Evolutionary conservation across 2,329 filamentous ascomycete genomes (phyloP).

Genomic region (Penicillium sp.): DNA sequence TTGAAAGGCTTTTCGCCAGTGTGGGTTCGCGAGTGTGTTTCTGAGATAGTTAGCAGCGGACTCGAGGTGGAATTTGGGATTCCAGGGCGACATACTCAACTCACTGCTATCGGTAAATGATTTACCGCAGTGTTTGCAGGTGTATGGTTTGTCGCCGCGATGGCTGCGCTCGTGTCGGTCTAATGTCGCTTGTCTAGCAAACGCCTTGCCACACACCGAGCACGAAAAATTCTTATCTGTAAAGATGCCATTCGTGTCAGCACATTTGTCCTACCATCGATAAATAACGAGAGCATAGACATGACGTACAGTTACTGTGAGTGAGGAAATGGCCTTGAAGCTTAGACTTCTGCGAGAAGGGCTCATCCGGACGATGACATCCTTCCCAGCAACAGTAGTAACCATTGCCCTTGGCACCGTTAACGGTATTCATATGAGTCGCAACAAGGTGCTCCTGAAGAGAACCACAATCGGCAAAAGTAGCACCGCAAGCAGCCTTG

Average conservation of each 20-base stretch:
- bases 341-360: conserved; percentile 46
- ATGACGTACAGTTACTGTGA: conserved; percentile 41
- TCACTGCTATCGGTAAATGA: conserved; percentile 45
- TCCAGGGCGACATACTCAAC: conserved; percentile 32
- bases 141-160: conserved; percentile 44
- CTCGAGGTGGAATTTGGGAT: background rate
- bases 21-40: conserved; percentile 44
- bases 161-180: conserved; percentile 45
- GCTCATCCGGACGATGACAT: conserved; percentile 41
- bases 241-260: conserved; percentile 1
- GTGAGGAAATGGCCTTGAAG: conserved; percentile 45
- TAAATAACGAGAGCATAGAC: background rate
- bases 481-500: conserved; percentile 32
- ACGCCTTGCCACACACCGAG: conserved; percentile 40
- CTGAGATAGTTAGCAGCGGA: conserved; percentile 26
- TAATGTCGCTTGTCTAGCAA: conserved; percentile 43
- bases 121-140: conserved; percentile 40
- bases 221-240: conserved; percentile 43
- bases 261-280: background rate
- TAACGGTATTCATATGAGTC: conserved; percentile 36
- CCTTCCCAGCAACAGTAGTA: conserved; percentile 46
- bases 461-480: conserved; percentile 33
- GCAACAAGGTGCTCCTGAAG: conserved; percentile 41
- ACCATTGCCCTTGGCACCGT: conserved; percentile 39
- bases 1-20: conserved; percentile 45